Conservation (phyloP, 257 asterid species). For the Fraxinus anomala region DNA sequence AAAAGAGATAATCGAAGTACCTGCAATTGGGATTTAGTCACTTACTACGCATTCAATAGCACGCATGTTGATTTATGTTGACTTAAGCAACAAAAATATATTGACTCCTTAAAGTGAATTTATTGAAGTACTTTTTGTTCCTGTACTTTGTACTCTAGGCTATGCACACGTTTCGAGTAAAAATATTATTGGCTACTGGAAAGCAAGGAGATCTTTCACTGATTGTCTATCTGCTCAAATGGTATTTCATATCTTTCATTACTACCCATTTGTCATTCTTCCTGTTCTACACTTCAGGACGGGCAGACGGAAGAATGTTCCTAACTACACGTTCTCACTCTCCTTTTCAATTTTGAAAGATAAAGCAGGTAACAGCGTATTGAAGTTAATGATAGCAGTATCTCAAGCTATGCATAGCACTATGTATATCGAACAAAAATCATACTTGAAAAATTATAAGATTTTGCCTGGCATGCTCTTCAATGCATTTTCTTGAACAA, state of each 20-base stretch:
- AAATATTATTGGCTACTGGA: not conserved
- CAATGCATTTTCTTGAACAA: not conserved
- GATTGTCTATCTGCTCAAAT: not conserved
- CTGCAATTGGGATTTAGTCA: slow-evolving; percentile 50
- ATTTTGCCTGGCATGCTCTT: not conserved
- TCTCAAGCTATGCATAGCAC: not conserved
- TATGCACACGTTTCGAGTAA: not conserved
- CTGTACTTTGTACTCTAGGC: not conserved
- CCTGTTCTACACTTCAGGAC: not conserved
- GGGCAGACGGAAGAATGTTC: not conserved
- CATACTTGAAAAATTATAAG: not conserved
- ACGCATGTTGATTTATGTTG: not conserved
- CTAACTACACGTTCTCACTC: not conserved
- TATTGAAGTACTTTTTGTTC: not conserved
- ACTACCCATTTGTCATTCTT: not conserved
- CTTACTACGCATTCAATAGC: slow-evolving; percentile 1
- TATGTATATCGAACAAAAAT: not conserved
- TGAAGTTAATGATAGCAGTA: not conserved
- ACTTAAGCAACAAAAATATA: not conserved
- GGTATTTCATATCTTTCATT: not conserved
- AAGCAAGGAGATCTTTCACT: not conserved
- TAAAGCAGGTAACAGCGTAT: not conserved
- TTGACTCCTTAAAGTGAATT: not conserved
- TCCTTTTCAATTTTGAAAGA: not conserved
- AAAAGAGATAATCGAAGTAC: slow-evolving; percentile 90